phyloP scores from a whole-genome alignment of 495 filamentous ascomycete species.

The Copromyces sp. region DNA sequence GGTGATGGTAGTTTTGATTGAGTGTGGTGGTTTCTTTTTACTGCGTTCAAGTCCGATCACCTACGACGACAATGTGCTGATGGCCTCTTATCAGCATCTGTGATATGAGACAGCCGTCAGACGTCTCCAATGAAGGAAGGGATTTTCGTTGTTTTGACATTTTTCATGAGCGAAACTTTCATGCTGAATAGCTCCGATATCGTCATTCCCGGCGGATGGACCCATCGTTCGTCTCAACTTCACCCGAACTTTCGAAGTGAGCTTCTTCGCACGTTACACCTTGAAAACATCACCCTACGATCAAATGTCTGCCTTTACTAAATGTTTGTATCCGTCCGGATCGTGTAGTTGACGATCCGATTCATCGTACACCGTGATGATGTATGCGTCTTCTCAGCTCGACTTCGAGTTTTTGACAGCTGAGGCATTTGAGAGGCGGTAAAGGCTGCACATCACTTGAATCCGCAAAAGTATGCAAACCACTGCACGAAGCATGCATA shows the following conservation, averaged over 20 bases:
- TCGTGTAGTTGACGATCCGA: neutral
- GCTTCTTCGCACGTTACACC: neutral
- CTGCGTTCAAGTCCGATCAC: neutral
- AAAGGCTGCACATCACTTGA: neutral
- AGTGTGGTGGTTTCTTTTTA: neutral
- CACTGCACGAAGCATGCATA: neutral
- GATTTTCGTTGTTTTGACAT: neutral
- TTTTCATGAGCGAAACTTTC: neutral
- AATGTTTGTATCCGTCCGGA: neutral
- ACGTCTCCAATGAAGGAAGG: neutral
- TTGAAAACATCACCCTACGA: neutral
- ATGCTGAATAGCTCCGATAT: neutral
- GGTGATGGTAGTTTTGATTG: neutral
- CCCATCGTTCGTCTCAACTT: neutral
- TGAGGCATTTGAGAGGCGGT: neutral
- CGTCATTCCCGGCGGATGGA: neutral
- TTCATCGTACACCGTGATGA: neutral
- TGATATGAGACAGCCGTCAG: neutral
- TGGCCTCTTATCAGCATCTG: neutral
- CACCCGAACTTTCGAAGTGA: neutral
- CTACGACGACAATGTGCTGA: neutral
- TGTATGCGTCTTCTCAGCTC: neutral
- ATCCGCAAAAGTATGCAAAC: neutral
- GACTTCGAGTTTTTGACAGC: neutral
- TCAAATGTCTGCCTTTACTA: neutral